These are phyloP conservation scores for Hsuehochloa calcarea DNA, from an alignment of 176 grass and related monocot genomes.

Conservation along the genomic window DNA sequence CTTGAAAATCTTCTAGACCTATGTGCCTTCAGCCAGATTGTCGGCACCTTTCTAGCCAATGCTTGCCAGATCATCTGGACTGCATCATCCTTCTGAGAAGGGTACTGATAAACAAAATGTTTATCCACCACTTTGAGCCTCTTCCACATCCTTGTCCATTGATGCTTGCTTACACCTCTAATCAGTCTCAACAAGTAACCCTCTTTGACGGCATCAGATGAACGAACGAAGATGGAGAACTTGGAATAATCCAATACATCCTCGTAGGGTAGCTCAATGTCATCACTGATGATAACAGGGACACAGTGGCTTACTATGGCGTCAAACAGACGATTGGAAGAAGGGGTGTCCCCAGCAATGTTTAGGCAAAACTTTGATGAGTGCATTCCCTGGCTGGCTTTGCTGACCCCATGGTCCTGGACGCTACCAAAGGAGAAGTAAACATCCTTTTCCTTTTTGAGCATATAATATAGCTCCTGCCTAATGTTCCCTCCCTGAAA, in stretches of 20 bases:
- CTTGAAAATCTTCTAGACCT: conserved; percentile 59
- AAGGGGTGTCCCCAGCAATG: conserved; percentile 88
- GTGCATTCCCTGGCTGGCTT: conserved; percentile 78
- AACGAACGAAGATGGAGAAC: conserved; percentile 77
- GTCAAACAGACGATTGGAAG: conserved; percentile 89
- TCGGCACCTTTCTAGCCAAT: conserved; percentile 62
- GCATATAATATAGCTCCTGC: conserved; percentile 75
- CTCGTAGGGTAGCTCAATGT: conserved; percentile 88
- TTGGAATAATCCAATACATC: conserved; percentile 76
- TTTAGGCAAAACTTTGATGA: conserved; percentile 86
- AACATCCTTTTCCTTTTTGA: conserved; percentile 74
- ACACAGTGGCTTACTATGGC: conserved; percentile 76
- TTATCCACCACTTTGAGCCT: conserved; percentile 73
- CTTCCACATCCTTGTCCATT: conserved; percentile 76
- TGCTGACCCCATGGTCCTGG: conserved; percentile 74
- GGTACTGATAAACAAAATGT: conserved; percentile 70
- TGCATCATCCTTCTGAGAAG: conserved; percentile 61
- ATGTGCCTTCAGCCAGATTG: conserved; percentile 53
- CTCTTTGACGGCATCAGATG: conserved; percentile 63
- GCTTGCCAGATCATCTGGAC: conserved; percentile 89
- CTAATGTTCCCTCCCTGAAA: conserved; percentile 76
- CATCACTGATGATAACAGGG: conserved; percentile 76
- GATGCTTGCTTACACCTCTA: conserved; percentile 44
- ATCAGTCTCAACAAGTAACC: conserved; percentile 61
- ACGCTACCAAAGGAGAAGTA: conserved; percentile 77